Base-by-base conservation (phyloP, 768 basidiomycete genomes). In the Boletus bicolor region DNA sequence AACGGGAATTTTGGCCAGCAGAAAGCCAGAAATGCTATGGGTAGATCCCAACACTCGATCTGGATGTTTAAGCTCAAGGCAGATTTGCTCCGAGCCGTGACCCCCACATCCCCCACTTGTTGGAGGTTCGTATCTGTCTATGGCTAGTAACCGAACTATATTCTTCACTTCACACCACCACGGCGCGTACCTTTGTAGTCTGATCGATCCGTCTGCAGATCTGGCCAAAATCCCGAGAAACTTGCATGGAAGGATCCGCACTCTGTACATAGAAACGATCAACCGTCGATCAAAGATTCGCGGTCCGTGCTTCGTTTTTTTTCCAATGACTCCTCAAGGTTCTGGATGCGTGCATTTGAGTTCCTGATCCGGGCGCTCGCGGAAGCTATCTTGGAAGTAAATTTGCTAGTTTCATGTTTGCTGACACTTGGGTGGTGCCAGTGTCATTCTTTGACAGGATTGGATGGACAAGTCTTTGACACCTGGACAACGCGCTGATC, bases 211-310 rank as follows among this genome's bases (percentile, higher is more conserved):
- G 1, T 14, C 34, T 26, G 15, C 3, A 14, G 26, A 53, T 49
- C 49, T 1, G 36, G 15, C 6, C 38, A 32, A 41, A 24, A 24
- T 37, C 42, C 30, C 14, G 28, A 50, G 10, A 11, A 36, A 51
- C 44, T 36, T 42, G 41, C 11, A 49, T 21, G 14, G 46, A 46
- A 41, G 44, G 56, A 65, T 63, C 28, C 43, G 5, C 54, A 14
- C 34, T 15, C 21, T 26, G 21, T 34, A 34, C 5, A 3, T 28
- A 15, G 37, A 39, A 41, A 45, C 11, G 44, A 54, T 63, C 49
- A n/a, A 17, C 38, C 44, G 62, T 41, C 63, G 55, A 62, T 65
- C 63, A 55, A 38, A 28, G 59, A 54, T 58, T 51, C 8, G 38
- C 59, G n/a, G 7, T 4, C 21, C 14, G 19, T 41, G 8, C 38